Evolutionary conservation across 495 filamentous ascomycete genomes (phyloP).

Genomic region (Friedmanniomyces simplex): DNA sequence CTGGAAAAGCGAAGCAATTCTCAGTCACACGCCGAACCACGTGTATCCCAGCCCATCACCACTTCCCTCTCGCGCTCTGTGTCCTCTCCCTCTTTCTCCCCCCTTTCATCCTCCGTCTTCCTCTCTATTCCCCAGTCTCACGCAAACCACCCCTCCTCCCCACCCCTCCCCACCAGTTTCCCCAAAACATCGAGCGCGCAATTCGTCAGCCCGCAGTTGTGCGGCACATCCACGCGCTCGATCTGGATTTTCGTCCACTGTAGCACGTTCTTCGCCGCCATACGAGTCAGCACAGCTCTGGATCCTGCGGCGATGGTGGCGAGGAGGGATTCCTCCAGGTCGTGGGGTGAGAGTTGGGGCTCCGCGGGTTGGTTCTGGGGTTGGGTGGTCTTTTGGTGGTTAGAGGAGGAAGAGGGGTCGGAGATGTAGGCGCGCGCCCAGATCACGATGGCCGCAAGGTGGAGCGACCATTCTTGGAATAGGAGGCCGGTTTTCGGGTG

Average conservation of each 20-base stretch:
- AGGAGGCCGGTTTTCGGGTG: constrained; percentile 10
- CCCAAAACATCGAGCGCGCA: constrained; percentile 18
- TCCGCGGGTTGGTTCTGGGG: constrained; percentile 1
- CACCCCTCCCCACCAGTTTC: constrained; percentile 15
- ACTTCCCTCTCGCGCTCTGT: too few species aligned
- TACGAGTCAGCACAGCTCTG: not conserved
- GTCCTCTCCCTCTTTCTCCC: too few species aligned
- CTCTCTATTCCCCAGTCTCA: not conserved
- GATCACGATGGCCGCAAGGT: constrained; percentile 27
- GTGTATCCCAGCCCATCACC: too few species aligned
- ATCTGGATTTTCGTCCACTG: constrained; percentile 14
- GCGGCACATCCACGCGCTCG: constrained; percentile 14
- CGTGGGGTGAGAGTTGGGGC: not conserved
- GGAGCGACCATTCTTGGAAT: constrained; percentile 28
- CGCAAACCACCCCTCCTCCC: constrained; percentile 21
- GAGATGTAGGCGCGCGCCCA: constrained; percentile 21
- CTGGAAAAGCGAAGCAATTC: too few species aligned
- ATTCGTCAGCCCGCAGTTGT: constrained; percentile 14
- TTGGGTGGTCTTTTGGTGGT: not conserved
- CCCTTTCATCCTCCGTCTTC: not conserved
- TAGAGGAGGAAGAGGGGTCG: not conserved
- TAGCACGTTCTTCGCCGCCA: constrained; percentile 10
- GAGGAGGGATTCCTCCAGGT: constrained; percentile 1
- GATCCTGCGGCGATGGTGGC: constrained; percentile 1
- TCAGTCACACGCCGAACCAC: too few species aligned